These are phyloP conservation scores for Xylariaceae sp. DNA, from an alignment of 2,329 filamentous ascomycete genomes.

Conservation along the genomic window DNA sequence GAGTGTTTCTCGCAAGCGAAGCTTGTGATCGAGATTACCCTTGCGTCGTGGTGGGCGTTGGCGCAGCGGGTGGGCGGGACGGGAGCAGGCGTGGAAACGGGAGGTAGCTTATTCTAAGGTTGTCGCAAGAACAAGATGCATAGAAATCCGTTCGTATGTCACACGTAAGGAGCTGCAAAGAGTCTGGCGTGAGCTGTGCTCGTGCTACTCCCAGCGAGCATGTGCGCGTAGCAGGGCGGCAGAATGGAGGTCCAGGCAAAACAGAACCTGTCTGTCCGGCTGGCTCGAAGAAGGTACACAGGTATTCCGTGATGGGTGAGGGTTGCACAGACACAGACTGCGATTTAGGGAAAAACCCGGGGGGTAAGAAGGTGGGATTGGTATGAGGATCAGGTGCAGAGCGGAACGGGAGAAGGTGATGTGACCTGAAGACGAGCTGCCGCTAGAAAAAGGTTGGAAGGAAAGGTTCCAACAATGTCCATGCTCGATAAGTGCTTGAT, in stretches of 20 bases:
- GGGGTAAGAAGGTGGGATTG: neutral
- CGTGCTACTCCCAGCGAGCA: neutral
- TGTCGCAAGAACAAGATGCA: slow-evolving; percentile 13
- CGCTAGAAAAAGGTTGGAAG: neutral
- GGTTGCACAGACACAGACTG: neutral
- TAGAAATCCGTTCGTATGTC: neutral
- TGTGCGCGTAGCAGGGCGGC: neutral
- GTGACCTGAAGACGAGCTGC: neutral
- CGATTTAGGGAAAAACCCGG: neutral
- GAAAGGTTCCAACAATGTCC: neutral
- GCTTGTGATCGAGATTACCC: neutral
- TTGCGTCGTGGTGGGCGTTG: neutral
- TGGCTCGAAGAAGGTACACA: neutral
- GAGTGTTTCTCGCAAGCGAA: neutral
- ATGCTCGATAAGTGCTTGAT: neutral
- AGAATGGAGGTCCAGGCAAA: neutral
- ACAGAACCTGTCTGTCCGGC: neutral
- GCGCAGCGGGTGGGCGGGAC: slow-evolving; percentile 1
- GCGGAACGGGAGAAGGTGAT: neutral
- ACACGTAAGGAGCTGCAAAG: neutral
- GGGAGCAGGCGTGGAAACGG: neutral
- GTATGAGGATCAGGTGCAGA: neutral
- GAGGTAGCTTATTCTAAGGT: slow-evolving; percentile 1
- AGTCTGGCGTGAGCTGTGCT: neutral
- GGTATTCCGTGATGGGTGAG: neutral